These are phyloP conservation scores for Metschnikowia hibisci DNA, from an alignment of 805 yeast species.

Conservation along the genomic window DNA sequence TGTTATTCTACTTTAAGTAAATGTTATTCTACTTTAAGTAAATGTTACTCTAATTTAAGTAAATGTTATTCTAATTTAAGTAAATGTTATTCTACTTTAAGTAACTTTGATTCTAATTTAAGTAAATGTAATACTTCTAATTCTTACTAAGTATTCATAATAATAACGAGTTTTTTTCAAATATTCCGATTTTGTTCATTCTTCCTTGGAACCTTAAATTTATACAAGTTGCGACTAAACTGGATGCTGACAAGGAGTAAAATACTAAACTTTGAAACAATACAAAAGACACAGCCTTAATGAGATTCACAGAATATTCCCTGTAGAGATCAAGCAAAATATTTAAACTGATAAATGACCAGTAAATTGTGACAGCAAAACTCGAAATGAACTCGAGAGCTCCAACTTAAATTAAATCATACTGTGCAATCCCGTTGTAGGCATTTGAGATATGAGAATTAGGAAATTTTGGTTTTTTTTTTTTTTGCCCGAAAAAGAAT, in stretches of 20 bases:
- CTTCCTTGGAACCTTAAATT: constrained; percentile 78
- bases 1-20: no score
- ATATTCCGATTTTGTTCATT: no score
- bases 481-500: constrained; percentile 22
- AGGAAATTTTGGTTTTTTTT: constrained; percentile 53
- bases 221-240: constrained; percentile 65
- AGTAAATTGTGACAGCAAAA: constrained; percentile 80
- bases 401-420: constrained; percentile 70
- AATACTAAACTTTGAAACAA: constrained; percentile 29
- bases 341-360: constrained; percentile 55
- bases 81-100: no score
- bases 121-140: no score
- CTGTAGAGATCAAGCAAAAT: constrained; percentile 7
- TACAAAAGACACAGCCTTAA: not conserved
- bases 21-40: no score
- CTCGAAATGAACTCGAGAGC: constrained; percentile 75
- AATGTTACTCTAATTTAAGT: no score
- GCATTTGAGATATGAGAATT: constrained; percentile 67
- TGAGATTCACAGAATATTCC: not conserved
- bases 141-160: no score
- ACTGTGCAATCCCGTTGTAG: constrained; percentile 78
- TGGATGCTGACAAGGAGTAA: constrained; percentile 56
- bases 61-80: no score
- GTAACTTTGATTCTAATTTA: no score
- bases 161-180: no score